Evolutionary conservation across 495 filamentous ascomycete species (phyloP), one percentile per base, ranked within the genome.

Genomic region (Pyrenula aspistea): DNA sequence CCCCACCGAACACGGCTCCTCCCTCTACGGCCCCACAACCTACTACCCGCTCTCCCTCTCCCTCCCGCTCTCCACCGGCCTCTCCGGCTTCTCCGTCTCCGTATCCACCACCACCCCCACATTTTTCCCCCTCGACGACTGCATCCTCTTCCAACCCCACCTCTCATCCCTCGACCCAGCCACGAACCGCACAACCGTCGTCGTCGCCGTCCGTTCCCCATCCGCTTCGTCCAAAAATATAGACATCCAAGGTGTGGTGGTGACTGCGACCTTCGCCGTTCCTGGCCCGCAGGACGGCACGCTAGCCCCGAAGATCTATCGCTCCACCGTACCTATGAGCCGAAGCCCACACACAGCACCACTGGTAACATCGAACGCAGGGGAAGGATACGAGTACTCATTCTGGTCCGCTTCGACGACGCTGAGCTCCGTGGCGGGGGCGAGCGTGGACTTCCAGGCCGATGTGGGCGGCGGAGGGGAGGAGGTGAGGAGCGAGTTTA

Each of bases 1-100:
- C 20, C n/a, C 55, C 12, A 12, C 60, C 11, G 60, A 62, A 31
- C 52, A 54, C 15, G 60, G 62, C 2, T 62, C 54, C 19, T 55
- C 54, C 24, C 23, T 62, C 48, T 62, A 53, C 47, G 62, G 62
- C 10, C 51, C 62, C 15, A 62, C 62, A 15, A 25, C 51, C 49
- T 55, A 54, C 25, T 64, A 64, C 55, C 24, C 62, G 20, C 59
- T 64, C 51, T 48, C 57, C 19, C 52, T 64, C n/a, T 3, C 54
- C 15, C 61, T 64, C 42, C 22, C 51, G 10, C 56, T 57, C 25
- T 31, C 50, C 12, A 53, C 25, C 12, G 62, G 62, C 48, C 54
- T 62, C 36, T 60, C 57, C 3, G 62, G 60, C 42, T 53, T 64
- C 36, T 24, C 24, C 1, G 59, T 51, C 31, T 52, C 49, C 2